phyloP scores from a whole-genome alignment of 2,329 filamentous ascomycete species.

The Aspergillus udagawae region DNA sequence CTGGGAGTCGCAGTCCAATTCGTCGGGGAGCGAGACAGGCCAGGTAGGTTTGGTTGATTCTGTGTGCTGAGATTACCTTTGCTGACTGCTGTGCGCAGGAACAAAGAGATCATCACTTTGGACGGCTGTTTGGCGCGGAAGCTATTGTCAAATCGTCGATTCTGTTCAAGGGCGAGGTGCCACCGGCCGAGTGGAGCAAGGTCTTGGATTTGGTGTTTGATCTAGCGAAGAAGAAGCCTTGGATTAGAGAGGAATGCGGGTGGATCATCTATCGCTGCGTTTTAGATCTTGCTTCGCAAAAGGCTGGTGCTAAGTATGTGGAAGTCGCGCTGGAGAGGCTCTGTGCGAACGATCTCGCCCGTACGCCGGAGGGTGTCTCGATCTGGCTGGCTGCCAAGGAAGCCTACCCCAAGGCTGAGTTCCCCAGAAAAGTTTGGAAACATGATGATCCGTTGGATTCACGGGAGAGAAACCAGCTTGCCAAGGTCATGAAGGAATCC shows the following conservation, averaged over 20 bases:
- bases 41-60: constrained; percentile 39
- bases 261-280: constrained; percentile 74
- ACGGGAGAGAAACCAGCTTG: constrained; percentile 64
- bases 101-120: constrained; percentile 79
- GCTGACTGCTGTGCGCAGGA: constrained; percentile 54
- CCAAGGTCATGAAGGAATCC: constrained; percentile 72
- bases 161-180: constrained; percentile 56
- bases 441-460: constrained; percentile 66
- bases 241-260: constrained; percentile 84
- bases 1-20: constrained; percentile 50
- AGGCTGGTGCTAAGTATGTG: constrained; percentile 47
- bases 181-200: constrained; percentile 49
- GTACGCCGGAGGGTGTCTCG: constrained; percentile 82
- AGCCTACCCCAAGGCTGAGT: constrained; percentile 59
- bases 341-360: constrained; percentile 62
- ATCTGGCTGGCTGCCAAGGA: constrained; percentile 74
- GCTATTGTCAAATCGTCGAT: constrained; percentile 77
- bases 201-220: constrained; percentile 71
- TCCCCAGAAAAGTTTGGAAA: constrained; percentile 69
- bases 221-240: constrained; percentile 75
- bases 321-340: constrained; percentile 62
- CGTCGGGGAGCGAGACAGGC: constrained; percentile 50
- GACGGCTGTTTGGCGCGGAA: constrained; percentile 81
- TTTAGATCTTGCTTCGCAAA: constrained; percentile 46
- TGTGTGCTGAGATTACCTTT: neutral